phyloP scores from a whole-genome alignment of 768 basidiomycete species.

The Trametes cinnabarina region DNA sequence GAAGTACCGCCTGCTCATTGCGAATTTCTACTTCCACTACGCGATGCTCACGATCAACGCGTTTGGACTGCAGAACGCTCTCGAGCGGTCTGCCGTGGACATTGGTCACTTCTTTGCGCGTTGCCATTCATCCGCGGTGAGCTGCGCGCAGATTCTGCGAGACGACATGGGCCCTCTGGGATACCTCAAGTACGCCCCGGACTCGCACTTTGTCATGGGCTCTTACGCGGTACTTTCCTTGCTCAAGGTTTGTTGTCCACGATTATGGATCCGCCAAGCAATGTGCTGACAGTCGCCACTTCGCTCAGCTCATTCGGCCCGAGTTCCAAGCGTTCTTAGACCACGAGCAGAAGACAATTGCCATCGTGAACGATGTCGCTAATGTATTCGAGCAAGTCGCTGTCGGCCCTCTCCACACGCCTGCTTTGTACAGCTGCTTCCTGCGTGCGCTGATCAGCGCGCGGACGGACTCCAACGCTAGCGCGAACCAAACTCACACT shows the following conservation, averaged over 20 bases:
- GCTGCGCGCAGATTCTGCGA: slow-evolving; percentile 68
- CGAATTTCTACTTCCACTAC: slow-evolving; percentile 82
- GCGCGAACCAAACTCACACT: slow-evolving; percentile 6
- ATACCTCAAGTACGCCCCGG: slow-evolving; percentile 79
- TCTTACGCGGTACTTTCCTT: slow-evolving; percentile 93
- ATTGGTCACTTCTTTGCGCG: slow-evolving; percentile 84
- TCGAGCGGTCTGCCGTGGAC: slow-evolving; percentile 71
- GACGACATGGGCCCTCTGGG: slow-evolving; percentile 79
- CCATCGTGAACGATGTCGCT: slow-evolving; percentile 77
- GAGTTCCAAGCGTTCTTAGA: slow-evolving; percentile 78
- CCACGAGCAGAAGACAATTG: slow-evolving; percentile 67
- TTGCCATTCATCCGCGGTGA: slow-evolving; percentile 68
- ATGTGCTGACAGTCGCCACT: neutral
- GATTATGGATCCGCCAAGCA: neutral
- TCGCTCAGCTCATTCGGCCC: slow-evolving; percentile 68
- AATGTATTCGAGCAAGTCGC: slow-evolving; percentile 76
- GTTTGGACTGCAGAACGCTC: slow-evolving; percentile 94
- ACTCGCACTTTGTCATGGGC: slow-evolving; percentile 87
- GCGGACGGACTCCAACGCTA: slow-evolving; percentile 30
- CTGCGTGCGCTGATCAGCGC: slow-evolving; percentile 73
- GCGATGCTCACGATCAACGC: slow-evolving; percentile 88
- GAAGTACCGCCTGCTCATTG: slow-evolving; percentile 51
- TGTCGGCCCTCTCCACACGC: slow-evolving; percentile 79
- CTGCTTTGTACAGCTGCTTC: slow-evolving; percentile 85
- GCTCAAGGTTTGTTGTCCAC: slow-evolving; percentile 63